Evolutionary conservation across 202 grass and related monocot species (phyloP).

Genomic region (Dendrocalamus latiflorus): DNA sequence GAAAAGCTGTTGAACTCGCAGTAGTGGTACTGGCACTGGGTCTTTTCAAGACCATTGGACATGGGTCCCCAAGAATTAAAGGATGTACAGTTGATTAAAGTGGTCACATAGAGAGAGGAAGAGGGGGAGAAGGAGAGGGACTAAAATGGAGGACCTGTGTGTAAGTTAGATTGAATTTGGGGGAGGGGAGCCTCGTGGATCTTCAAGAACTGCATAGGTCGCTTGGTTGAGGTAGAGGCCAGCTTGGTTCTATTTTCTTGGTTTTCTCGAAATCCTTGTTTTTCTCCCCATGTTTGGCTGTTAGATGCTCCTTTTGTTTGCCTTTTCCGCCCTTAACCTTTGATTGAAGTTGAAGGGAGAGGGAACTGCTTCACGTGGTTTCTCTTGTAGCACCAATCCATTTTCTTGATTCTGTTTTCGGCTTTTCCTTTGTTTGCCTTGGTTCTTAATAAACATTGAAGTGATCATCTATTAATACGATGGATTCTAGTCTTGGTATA

Average conservation of each 20-base stretch:
- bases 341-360: constrained; percentile 1
- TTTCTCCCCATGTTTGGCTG: not conserved
- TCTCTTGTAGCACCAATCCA: not conserved
- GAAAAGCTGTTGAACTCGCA: constrained; percentile 43
- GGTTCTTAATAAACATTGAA: not conserved
- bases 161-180: constrained; percentile 20
- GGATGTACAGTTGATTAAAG: constrained; percentile 34
- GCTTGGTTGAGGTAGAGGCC: constrained; percentile 13
- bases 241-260: constrained; percentile 10
- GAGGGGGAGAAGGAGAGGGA: not conserved
- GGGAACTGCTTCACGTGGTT: constrained; percentile 1
- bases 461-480: not conserved
- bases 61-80: constrained; percentile 54
- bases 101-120: constrained; percentile 18
- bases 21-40: constrained; percentile 40
- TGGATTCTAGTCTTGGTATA: not conserved
- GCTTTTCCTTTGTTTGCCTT: constrained; percentile 2
- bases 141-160: constrained; percentile 30
- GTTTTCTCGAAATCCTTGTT: not conserved
- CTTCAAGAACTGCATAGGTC: constrained; percentile 17
- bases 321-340: not conserved
- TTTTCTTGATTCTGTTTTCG: not conserved
- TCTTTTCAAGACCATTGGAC: constrained; percentile 43
- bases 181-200: constrained; percentile 19
- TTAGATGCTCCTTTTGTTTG: not conserved